Conservation (phyloP, 345 rosid species). For the Conringia planisiliqua region DNA sequence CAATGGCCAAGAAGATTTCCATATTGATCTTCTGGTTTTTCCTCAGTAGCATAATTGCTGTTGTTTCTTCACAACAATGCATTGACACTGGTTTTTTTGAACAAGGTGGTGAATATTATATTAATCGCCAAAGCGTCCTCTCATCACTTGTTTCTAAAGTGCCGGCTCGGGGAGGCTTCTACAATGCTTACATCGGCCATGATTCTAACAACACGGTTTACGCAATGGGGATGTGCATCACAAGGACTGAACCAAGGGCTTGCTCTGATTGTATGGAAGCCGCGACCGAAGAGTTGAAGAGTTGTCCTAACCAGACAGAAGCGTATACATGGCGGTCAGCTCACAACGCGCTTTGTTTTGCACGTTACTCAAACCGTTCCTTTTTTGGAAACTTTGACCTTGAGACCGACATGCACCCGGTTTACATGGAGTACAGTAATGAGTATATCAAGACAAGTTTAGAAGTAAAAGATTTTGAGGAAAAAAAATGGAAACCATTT, state of each 20-base stretch:
- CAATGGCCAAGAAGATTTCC: not conserved
- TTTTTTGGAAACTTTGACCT: not conserved
- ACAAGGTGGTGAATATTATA: not conserved
- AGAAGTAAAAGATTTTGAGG: not conserved
- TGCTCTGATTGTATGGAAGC: slow-evolving; percentile 2
- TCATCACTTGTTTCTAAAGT: not conserved
- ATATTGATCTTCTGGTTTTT: not conserved
- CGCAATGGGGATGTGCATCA: slow-evolving; percentile 17
- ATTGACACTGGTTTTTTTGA: not conserved
- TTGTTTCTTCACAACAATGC: not conserved
- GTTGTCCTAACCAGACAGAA: slow-evolving; percentile 28
- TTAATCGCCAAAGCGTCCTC: not conserved
- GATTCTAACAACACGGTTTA: not conserved
- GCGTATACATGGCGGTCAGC: not conserved
- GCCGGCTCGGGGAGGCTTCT: not conserved
- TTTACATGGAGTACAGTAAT: not conserved
- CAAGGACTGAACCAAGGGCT: not conserved
- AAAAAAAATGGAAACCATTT: too few species aligned
- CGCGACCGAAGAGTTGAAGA: not conserved
- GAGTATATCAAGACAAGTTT: not conserved
- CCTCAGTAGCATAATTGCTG: not conserved
- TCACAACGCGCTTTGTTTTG: slow-evolving; percentile 6
- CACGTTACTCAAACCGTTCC: slow-evolving; percentile 11
- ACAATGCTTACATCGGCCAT: not conserved
- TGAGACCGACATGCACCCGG: not conserved